Evolutionary conservation across 2,329 filamentous ascomycete species (phyloP), one percentile per base, ranked within the genome.

Genomic region (Raffaelea arxii): DNA sequence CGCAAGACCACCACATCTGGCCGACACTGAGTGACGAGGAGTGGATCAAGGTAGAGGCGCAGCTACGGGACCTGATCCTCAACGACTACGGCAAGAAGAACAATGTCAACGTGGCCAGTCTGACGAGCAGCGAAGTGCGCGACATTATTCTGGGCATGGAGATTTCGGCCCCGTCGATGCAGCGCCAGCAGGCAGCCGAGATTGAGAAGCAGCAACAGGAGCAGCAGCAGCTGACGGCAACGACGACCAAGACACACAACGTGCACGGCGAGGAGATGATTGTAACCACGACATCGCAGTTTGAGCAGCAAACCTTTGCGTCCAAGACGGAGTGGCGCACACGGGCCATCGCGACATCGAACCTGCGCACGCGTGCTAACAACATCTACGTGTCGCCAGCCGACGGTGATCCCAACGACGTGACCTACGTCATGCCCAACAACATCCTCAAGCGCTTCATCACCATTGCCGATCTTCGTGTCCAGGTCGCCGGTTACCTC

Each of bases 1-100:
- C 92, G 0, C 89, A 97, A 57, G 90, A 97, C 60, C 92, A 98
- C 68, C 92, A 98, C 64, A 98, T 98, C 62, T 98, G 92, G 92
- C 92, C 92, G 1, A 84, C 88, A 0, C 70, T 98, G 46, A 83
- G 86, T 0, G 92, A 98, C 54, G 92, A 98, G 57, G 90, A 95
- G 53, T 98, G 92, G 92, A 92, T 98, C 67, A 96, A 96, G 78
- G 88, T 98, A n/a, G 92, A 98, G 73, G 89, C 89, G 40, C 87
- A 94, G 61, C 72, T 98, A 37, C 84, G 92, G 63, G 92, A 98
- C 71, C 71, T 98, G 54, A 98, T 98, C 58, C 63, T 98, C 55
- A 96, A 97, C 56, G 92, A 98, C 62, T 98, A 98, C 62, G 92
- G 92, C 61, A 98, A 97, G 78, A 98, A 98, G 78, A 98, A 98